Percentiles rank a stretch among this genome's conserved stretches.
These are phyloP conservation scores for Takakia lepidozioides DNA, from an alignment of 225 moss, liverwort and hornwort species.

Conservation along the genomic window DNA sequence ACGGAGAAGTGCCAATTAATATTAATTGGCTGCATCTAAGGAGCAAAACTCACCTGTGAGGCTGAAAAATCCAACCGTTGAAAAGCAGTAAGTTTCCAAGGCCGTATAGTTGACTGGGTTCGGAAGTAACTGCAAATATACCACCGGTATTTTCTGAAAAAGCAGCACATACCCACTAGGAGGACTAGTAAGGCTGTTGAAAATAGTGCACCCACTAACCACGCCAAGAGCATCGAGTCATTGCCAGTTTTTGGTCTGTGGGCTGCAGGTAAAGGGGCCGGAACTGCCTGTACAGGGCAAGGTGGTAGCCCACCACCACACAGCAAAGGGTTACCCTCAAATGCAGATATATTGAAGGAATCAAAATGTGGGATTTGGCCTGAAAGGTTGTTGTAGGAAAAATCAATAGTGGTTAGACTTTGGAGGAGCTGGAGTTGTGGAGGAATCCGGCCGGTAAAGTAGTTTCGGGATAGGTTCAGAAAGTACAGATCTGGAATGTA, in stretches of 20 bases:
- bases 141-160: conserved; percentile 44
- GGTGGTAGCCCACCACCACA: conserved; percentile 47
- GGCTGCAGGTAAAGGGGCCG: conserved; percentile 10
- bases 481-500: conserved; percentile 44
- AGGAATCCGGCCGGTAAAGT: conserved; percentile 52
- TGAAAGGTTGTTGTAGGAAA: conserved; percentile 81
- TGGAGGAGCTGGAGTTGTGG: conserved; percentile 32
- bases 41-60: conserved; percentile 24
- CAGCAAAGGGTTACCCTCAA: conserved; percentile 56
- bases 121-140: conserved; percentile 41
- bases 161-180: conserved; percentile 54
- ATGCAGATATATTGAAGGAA: conserved; percentile 52
- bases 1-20: too few species aligned
- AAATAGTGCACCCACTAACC: conserved; percentile 81
- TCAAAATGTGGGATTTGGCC: conserved; percentile 62
- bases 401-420: conserved; percentile 73
- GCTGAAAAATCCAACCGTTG: conserved; percentile 91
- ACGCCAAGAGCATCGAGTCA: conserved; percentile 39
- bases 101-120: conserved; percentile 46
- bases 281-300: conserved; percentile 10
- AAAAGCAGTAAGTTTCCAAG: conserved; percentile 89
- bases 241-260: too few species aligned
- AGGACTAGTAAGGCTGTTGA: conserved; percentile 49
- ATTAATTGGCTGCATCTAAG: neutral
- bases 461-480: conserved; percentile 64